phyloP scores from a whole-genome alignment of 768 basidiomycete species.

The Gyrodon lividus region DNA sequence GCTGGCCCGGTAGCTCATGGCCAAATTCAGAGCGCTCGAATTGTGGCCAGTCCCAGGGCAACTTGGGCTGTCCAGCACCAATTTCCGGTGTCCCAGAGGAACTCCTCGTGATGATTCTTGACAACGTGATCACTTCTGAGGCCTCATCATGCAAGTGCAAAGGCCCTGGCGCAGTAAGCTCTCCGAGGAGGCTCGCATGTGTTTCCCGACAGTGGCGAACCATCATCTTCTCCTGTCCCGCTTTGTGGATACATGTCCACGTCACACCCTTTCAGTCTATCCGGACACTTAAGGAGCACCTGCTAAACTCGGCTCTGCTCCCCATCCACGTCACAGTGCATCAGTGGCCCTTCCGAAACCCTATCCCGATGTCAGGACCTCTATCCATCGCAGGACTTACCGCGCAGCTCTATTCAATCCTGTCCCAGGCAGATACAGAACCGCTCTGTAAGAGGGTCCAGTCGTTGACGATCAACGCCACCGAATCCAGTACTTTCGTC shows the following conservation, averaged over 20 bases:
- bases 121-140: slow-evolving; percentile 15
- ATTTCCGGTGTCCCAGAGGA: slow-evolving; percentile 13
- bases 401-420: slow-evolving; percentile 16
- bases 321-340: slow-evolving; percentile 15
- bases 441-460: slow-evolving; percentile 9
- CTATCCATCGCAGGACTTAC: slow-evolving; percentile 16
- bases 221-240: slow-evolving; percentile 16
- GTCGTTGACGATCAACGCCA: slow-evolving; percentile 17
- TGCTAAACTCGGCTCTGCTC: slow-evolving; percentile 12
- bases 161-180: background rate
- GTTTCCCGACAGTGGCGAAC: slow-evolving; percentile 17
- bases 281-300: slow-evolving; percentile 12
- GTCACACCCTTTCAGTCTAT: slow-evolving; percentile 14
- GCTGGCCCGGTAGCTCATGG: no score
- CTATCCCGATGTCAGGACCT: slow-evolving; percentile 1
- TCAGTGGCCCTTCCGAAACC: slow-evolving; percentile 20
- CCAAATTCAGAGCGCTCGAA: no score
- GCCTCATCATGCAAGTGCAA: background rate
- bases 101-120: slow-evolving; percentile 21
- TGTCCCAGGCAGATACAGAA: slow-evolving; percentile 4
- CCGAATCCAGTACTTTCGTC: slow-evolving; percentile 13
- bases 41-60: no score
- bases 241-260: slow-evolving; percentile 21
- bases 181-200: slow-evolving; percentile 14
- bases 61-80: no score